Evolutionary conservation across 1,284 basidiomycete genomes (phyloP), one percentile per base, ranked within the genome.

Genomic region (Puccinia polysora): DNA sequence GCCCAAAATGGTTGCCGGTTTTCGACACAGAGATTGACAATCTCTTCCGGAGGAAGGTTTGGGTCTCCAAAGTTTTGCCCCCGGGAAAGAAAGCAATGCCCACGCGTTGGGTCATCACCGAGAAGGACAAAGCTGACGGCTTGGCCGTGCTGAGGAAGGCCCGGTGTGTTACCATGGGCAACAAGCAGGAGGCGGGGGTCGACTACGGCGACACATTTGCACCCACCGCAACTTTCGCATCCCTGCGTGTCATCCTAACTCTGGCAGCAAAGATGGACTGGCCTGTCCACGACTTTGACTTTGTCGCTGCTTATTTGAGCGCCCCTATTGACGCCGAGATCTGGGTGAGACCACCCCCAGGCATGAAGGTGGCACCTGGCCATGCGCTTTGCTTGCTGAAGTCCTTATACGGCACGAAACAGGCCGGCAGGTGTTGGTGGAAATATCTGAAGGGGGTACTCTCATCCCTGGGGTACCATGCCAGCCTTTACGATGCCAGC

Each of bases 371-470:
- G 6, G 2, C 2, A 5, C 2, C 25, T 23, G 50, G 64, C 2
- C 5, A 53, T 25, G 32, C 20, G 8, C n/a, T n/a, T n/a, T 49
- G 47, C 15, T 12, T 3, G 2, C 62, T 64, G 2, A 64, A 64
- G 25, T 40, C 62, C 7, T 25, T 50, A 2, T 49, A 65, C 23
- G 62, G 45, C 4, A 65, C 40, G 4, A 65, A 18, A 15, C 65
- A 67, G 25, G 65, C 52, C n/a, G 52, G 3, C 5, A n/a, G 65
- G 1, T 67, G 65, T 20, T 67, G 65, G 65, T 67, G 65, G 52
- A 32, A 55, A n/a, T 38, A 52, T n/a, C 18, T 67, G 25, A 10
- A 30, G 14, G 5, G 3, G 1, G 56, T 8, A 25, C 65, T 67
- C 8, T 12, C n/a, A 25, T 2, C 1, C 28, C 25, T 56, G 14